phyloP scores from a whole-genome alignment of 2,329 filamentous ascomycete genomes.

The Penicillium crustosum region DNA sequence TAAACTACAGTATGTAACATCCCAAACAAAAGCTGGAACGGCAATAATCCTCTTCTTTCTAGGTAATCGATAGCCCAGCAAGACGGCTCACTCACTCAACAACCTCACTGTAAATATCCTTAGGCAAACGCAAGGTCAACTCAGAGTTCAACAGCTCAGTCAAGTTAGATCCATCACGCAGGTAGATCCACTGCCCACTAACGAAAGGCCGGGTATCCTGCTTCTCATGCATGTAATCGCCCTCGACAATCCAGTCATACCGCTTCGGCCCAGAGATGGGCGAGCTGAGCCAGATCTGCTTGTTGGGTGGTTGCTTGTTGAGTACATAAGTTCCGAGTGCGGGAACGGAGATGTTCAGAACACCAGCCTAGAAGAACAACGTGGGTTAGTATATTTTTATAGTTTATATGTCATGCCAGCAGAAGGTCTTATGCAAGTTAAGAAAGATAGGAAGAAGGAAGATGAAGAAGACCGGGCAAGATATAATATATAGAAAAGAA shows the following conservation, averaged over 20 bases:
- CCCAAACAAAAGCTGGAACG: background rate
- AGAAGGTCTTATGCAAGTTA: background rate
- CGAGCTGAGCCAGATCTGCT: conserved; percentile 94
- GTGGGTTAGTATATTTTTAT: background rate
- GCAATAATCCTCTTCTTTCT: background rate
- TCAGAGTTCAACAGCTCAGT: conserved; percentile 72
- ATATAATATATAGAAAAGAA: background rate
- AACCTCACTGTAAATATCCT: conserved; percentile 37
- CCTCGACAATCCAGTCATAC: conserved; percentile 78
- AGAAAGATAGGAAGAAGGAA: background rate
- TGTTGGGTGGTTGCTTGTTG: conserved; percentile 98
- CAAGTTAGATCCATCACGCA: conserved; percentile 76
- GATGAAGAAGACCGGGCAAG: background rate
- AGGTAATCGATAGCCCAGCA: conserved; percentile 2
- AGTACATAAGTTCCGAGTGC: conserved; percentile 80
- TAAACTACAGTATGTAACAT: conserved; percentile 8
- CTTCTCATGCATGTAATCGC: conserved; percentile 74
- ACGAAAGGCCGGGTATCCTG: conserved; percentile 60
- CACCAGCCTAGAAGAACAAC: conserved; percentile 64
- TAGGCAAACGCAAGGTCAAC: conserved; percentile 64
- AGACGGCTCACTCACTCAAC: conserved; percentile 17
- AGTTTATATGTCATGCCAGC: background rate
- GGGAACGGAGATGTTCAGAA: conserved; percentile 72
- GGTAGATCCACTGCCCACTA: conserved; percentile 79
- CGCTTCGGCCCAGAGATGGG: conserved; percentile 89